Evolutionary conservation across 1,284 basidiomycete species (phyloP).

Genomic region (Rhodofomes roseus): DNA sequence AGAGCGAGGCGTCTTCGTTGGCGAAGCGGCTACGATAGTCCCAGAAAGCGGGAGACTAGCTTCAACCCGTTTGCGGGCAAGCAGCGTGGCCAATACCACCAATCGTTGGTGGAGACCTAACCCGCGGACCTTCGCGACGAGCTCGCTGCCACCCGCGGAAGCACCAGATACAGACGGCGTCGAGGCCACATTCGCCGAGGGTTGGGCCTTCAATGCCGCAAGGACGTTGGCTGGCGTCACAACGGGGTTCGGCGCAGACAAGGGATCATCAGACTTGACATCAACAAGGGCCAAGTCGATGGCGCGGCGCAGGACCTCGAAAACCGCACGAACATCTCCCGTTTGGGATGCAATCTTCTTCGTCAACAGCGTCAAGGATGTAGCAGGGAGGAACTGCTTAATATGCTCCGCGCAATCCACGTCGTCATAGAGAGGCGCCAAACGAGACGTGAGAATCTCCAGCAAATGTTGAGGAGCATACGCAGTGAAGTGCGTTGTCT

Average conservation of each 20-base stretch:
- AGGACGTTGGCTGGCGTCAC: constrained; percentile 65
- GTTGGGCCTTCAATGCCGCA: constrained; percentile 64
- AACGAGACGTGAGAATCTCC: constrained; percentile 58
- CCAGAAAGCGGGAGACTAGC: constrained; percentile 48
- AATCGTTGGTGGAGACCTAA: constrained; percentile 72
- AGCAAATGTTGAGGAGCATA: constrained; percentile 68
- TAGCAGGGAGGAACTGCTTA: constrained; percentile 55
- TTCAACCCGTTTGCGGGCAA: constrained; percentile 60
- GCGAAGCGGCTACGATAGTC: constrained; percentile 25
- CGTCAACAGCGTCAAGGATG: constrained; percentile 62
- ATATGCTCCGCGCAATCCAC: constrained; percentile 26
- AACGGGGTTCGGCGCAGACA: constrained; percentile 38
- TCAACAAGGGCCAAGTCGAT: constrained; percentile 57
- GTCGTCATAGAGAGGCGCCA: constrained; percentile 41
- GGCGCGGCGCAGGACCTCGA: constrained; percentile 74
- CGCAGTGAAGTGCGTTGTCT: constrained; percentile 72
- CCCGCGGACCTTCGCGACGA: constrained; percentile 56
- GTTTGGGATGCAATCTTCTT: constrained; percentile 77
- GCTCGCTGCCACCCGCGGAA: constrained; percentile 50
- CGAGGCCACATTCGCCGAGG: constrained; percentile 39
- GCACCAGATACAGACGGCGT: constrained; percentile 5
- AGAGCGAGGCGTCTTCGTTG: constrained; percentile 33
- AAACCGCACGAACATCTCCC: constrained; percentile 72
- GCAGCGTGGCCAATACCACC: constrained; percentile 56
- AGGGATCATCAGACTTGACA: constrained; percentile 28